Base-by-base conservation (phyloP, 768 basidiomycete genomes). In the Mycena floridula region DNA sequence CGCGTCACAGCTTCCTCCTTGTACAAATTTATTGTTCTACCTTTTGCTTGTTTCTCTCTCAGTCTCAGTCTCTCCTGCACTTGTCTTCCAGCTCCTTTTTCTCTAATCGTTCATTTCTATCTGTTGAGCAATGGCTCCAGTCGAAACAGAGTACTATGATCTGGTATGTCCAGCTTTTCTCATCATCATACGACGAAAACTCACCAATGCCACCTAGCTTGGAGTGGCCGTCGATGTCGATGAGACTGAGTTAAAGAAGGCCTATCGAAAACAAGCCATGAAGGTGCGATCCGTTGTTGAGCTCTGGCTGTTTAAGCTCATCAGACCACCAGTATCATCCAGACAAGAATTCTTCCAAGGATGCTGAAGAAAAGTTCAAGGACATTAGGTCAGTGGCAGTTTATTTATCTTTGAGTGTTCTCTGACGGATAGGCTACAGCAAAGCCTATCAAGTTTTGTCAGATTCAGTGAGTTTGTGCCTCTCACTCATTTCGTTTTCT, bases 291-390 rank as follows among this genome's bases (percentile, higher is more conserved):
- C 25, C 27, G 7, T 15, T 51, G 24, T 45, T 23, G 25, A 15
- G 2, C 13, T 45, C 39, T 23, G 41, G 44, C 30, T 37, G 45
- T 23, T 44, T 22, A 18, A 40, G 37, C 6, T 35, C 20, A 40
- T 25, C 8, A 13, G n/a, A 27, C 42, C 28, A 43, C 36, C 53
- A 93, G 88, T 95, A 84, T 60, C 93, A 96, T 60, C 94, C 93
- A 4, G 94, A 96, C 67, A 96, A 95, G 76, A 97, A 97, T 57
- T 75, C 80, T 6, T 86, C 89, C 4, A 76, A 82, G n/a, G 90
- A 91, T 56, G 96, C 95, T 1, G 92, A 93, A 60, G 85, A 89
- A 61, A 93, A 83, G 70, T 99, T 99, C 72, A 95, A 97, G 66
- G 89, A 96, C 37, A 89, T 99, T 58, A 92, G 90, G 89, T 83